Conservation (phyloP, 2,329 filamentous ascomycete genomes). For the Aspergillus felis region DNA sequence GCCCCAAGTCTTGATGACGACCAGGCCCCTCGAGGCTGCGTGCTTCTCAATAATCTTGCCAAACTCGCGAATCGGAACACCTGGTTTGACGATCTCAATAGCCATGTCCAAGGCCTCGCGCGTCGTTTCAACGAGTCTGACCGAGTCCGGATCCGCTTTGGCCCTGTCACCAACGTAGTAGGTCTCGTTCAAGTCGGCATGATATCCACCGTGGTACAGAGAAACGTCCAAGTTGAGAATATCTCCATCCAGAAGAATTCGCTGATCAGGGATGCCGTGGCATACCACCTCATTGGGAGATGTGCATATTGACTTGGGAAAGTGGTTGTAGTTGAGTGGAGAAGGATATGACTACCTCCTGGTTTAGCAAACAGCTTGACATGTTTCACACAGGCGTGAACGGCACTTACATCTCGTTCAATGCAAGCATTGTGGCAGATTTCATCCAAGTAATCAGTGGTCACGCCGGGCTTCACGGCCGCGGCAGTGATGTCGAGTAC, state of each 20-base stretch:
- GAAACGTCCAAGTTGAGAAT: slow-evolving; percentile 93
- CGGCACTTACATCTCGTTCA: slow-evolving; percentile 64
- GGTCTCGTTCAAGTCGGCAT: slow-evolving; percentile 90
- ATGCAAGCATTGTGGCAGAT: slow-evolving; percentile 86
- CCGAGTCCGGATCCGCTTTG: slow-evolving; percentile 71
- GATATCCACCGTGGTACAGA: slow-evolving; percentile 84
- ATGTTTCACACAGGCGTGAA: not conserved
- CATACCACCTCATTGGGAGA: slow-evolving; percentile 93
- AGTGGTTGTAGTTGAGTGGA: slow-evolving; percentile 84
- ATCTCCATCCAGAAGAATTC: slow-evolving; percentile 77
- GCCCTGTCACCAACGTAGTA: slow-evolving; percentile 89
- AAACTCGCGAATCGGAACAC: slow-evolving; percentile 78
- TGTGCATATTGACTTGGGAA: slow-evolving; percentile 92
- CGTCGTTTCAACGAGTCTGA: slow-evolving; percentile 79
- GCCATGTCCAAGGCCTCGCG: slow-evolving; percentile 78
- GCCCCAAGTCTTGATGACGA: slow-evolving; percentile 84
- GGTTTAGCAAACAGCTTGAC: not conserved
- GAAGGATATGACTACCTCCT: slow-evolving; percentile 75
- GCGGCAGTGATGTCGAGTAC: slow-evolving; percentile 83
- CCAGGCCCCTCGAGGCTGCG: slow-evolving; percentile 72
- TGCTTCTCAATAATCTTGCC: slow-evolving; percentile 88
- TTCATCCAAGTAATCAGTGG: slow-evolving; percentile 86
- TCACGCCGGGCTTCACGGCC: slow-evolving; percentile 75
- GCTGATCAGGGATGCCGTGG: slow-evolving; percentile 88
- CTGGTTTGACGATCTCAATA: slow-evolving; percentile 83